These are phyloP conservation scores for Thalassiosira delicatula DNA, from an alignment of 352 stramenopile species.

Conservation along the genomic window DNA sequence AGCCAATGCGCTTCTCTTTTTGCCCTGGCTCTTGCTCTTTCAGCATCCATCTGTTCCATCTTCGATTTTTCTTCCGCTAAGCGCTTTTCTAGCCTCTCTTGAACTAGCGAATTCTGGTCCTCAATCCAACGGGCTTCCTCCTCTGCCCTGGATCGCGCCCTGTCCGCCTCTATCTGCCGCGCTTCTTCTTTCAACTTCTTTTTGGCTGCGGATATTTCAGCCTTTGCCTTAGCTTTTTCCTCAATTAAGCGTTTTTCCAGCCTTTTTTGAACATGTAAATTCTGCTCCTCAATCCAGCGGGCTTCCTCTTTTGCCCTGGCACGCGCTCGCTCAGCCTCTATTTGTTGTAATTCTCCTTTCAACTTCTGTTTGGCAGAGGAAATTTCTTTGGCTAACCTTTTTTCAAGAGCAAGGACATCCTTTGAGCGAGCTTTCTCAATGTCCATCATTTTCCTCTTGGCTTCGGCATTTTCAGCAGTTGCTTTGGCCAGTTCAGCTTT, in stretches of 20 bases:
- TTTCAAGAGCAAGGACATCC: slow-evolving; percentile 34
- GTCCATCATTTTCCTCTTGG: slow-evolving; percentile 26
- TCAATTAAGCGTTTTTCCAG: slow-evolving; percentile 28
- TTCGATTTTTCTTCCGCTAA: slow-evolving; percentile 1
- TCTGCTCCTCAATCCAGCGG: slow-evolving; percentile 40
- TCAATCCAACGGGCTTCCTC: slow-evolving; percentile 26
- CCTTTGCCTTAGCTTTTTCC: slow-evolving; percentile 22
- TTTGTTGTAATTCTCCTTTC: slow-evolving; percentile 40
- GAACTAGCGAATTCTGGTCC: slow-evolving; percentile 36
- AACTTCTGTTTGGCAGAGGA: slow-evolving; percentile 19
- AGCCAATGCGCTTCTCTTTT: slow-evolving; percentile 4
- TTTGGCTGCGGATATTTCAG: slow-evolving; percentile 24
- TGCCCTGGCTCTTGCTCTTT: neutral
- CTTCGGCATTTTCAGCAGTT: slow-evolving; percentile 26
- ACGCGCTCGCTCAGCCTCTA: slow-evolving; percentile 32
- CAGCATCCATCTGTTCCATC: neutral
- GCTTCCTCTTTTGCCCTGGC: slow-evolving; percentile 18
- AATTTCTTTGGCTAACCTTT: slow-evolving; percentile 32
- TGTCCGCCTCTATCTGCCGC: slow-evolving; percentile 1
- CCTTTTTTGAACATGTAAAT: slow-evolving; percentile 21
- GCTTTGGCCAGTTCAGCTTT: slow-evolving; percentile 25
- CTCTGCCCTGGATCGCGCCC: slow-evolving; percentile 3
- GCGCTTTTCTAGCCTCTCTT: slow-evolving; percentile 28
- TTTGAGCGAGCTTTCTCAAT: slow-evolving; percentile 16
- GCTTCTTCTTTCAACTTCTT: slow-evolving; percentile 23